phyloP scores from a whole-genome alignment of 139 green algal genomes.

The Picochlorum sp. region DNA sequence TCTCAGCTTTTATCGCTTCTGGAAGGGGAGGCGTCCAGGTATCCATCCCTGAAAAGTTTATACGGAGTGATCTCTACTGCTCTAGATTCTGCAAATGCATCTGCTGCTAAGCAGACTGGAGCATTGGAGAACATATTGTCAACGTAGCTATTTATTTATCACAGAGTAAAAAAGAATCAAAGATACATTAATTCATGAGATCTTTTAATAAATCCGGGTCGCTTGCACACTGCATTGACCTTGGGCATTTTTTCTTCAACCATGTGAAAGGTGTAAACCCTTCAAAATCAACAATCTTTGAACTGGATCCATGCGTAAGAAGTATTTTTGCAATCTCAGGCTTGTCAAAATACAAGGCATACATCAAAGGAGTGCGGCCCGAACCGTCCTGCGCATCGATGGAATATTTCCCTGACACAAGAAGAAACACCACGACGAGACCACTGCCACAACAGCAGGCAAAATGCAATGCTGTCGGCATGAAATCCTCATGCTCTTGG shows the following conservation, averaged over 20 bases:
- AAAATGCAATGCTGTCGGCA: neutral
- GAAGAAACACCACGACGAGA: conserved; percentile 18
- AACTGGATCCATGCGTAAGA: neutral
- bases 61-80: no score
- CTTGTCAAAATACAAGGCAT: conserved; percentile 6
- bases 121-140: conserved; percentile 9
- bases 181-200: neutral
- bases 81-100: neutral
- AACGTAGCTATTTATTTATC: neutral
- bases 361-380: conserved; percentile 18
- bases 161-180: neutral
- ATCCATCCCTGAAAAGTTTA: no score
- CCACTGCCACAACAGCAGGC: neutral
- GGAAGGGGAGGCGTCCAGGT: no score
- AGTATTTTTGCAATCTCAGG: conserved; percentile 8
- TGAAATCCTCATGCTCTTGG: neutral
- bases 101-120: neutral
- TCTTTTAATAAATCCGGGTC: neutral
- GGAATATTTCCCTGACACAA: conserved; percentile 17
- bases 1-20: no score
- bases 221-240: neutral
- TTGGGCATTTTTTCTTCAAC: conserved; percentile 7
- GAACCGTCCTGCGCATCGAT: conserved; percentile 19
- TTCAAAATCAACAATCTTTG: neutral
- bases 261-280: neutral